These are phyloP conservation scores for Fusarium newnesense DNA, from an alignment of 2,329 filamentous ascomycete genomes.

Conservation along the genomic window DNA sequence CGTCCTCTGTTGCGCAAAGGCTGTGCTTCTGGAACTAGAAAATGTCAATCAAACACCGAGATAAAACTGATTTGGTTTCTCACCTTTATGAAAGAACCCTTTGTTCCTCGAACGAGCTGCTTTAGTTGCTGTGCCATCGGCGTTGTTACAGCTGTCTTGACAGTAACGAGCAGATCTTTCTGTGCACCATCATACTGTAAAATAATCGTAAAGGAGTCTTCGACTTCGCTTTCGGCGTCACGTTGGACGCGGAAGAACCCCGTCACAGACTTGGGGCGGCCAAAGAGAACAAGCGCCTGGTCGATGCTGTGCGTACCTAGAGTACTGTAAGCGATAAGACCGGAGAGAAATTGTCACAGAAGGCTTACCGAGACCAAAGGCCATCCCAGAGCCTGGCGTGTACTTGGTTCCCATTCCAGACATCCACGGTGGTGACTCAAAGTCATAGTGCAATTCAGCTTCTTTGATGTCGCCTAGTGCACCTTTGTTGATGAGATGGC, in stretches of 20 bases:
- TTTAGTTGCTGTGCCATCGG: constrained; percentile 35
- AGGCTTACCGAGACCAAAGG: constrained; percentile 53
- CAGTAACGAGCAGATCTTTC: constrained; percentile 44
- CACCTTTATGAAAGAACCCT: constrained; percentile 37
- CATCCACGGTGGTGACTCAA: constrained; percentile 55
- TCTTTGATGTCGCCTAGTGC: constrained; percentile 67
- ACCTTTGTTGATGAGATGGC: constrained; percentile 13
- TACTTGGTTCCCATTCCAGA: constrained; percentile 46
- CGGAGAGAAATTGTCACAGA: accelerated
- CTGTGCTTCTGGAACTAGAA: constrained; percentile 61
- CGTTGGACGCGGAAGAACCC: constrained; percentile 38
- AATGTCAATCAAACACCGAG: constrained; percentile 37
- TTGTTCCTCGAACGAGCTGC: constrained; percentile 30
- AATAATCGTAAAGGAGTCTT: constrained; percentile 65
- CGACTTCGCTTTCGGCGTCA: constrained; percentile 45
- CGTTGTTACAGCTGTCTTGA: constrained; percentile 32
- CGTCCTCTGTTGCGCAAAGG: constrained; percentile 48
- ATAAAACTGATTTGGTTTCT: accelerated
- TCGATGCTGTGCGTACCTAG: constrained; percentile 39
- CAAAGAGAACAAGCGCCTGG: constrained; percentile 31
- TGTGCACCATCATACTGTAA: constrained; percentile 62
- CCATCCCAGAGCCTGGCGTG: constrained; percentile 52
- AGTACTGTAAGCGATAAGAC: neutral
- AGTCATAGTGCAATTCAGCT: constrained; percentile 74
- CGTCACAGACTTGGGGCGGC: constrained; percentile 32